Percentiles rank a stretch among this genome's conserved stretches.
Conservation (phyloP, 768 basidiomycete genomes). For the Termitomyces sp. region DNA sequence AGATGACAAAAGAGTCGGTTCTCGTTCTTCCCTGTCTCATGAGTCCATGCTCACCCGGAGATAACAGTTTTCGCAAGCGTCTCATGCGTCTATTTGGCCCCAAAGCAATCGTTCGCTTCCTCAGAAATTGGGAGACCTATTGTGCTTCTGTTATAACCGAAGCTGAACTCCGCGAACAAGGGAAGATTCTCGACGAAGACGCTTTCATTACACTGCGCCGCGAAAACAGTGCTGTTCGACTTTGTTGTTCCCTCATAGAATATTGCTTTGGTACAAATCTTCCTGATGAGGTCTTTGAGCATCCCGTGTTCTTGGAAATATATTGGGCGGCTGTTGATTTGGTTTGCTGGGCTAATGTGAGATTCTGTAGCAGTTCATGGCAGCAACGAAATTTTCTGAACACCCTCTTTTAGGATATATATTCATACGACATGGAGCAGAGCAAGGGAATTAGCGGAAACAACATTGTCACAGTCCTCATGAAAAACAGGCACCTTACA, state of each 20-base stretch:
- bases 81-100: constrained; percentile 39
- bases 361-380: constrained; percentile 13
- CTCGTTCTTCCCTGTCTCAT: neutral
- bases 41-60: constrained; percentile 1
- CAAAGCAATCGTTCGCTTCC: constrained; percentile 43
- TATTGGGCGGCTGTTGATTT: constrained; percentile 59
- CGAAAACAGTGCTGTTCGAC: constrained; percentile 62
- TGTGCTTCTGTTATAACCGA: constrained; percentile 53
- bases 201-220: constrained; percentile 55
- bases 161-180: constrained; percentile 54
- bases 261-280: constrained; percentile 58
- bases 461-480: constrained; percentile 65
- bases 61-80: constrained; percentile 46
- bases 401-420: constrained; percentile 46
- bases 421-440: constrained; percentile 72
- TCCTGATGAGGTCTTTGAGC: constrained; percentile 53
- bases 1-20: constrained; percentile 57
- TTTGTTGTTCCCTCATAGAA: constrained; percentile 59
- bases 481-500: constrained; percentile 45
- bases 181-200: constrained; percentile 46
- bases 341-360: constrained; percentile 67
- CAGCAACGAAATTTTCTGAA: neutral
- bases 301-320: constrained; percentile 46
- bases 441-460: constrained; percentile 58
- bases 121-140: constrained; percentile 48